These are phyloP conservation scores for Amoeboradix gromovi DNA, from an alignment of 371 early-diverging fungal genomes.

Conservation along the genomic window DNA sequence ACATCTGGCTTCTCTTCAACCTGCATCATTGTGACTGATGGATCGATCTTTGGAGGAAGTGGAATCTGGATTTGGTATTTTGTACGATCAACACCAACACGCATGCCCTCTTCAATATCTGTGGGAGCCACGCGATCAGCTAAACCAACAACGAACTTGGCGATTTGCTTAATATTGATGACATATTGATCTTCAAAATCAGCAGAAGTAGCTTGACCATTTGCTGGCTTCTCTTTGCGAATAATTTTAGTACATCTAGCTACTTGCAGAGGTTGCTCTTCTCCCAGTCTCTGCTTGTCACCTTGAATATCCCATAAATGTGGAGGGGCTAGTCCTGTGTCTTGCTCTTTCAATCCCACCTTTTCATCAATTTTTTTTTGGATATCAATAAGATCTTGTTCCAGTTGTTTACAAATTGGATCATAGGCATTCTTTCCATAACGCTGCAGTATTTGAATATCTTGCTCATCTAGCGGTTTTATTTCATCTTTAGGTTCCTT, in stretches of 20 bases:
- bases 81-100: conserved; percentile 94
- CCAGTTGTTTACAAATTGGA: conserved; percentile 58
- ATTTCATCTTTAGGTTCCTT: not conserved
- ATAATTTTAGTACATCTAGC: conserved; percentile 94
- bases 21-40: conserved; percentile 99
- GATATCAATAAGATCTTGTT: conserved; percentile 65
- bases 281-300: conserved; percentile 81
- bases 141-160: conserved; percentile 95
- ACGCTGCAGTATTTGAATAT: conserved; percentile 74
- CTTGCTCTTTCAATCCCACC: conserved; percentile 95
- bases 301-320: conserved; percentile 95
- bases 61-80: conserved; percentile 98
- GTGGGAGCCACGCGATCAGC: conserved; percentile 86
- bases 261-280: conserved; percentile 89
- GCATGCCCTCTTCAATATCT: conserved; percentile 97
- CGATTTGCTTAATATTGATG: conserved; percentile 95
- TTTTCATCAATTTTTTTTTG: conserved; percentile 88
- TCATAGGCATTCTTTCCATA: conserved; percentile 87
- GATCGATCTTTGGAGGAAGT: conserved; percentile 97
- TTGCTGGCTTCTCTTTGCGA: conserved; percentile 9
- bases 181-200: conserved; percentile 71
- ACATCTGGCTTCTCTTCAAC: conserved; percentile 99
- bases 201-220: not conserved
- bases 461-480: conserved; percentile 68
- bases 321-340: conserved; percentile 97